phyloP scores from a whole-genome alignment of 2,329 filamentous ascomycete species.

The Calonectria henricotiae region DNA sequence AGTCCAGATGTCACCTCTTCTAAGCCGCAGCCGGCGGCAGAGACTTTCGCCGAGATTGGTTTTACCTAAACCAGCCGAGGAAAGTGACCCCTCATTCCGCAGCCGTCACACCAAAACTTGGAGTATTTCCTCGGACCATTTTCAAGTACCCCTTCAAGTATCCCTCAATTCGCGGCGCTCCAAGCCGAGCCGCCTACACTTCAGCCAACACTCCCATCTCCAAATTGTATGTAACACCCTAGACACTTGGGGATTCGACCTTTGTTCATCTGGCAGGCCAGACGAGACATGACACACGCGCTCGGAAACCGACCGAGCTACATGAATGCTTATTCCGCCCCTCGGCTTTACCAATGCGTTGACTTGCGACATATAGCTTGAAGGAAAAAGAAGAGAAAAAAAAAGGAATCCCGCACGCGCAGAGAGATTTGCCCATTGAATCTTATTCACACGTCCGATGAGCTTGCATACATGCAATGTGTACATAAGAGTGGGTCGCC shows the following conservation, averaged over 20 bases:
- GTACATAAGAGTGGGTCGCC: conserved; percentile 6
- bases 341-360: conserved; percentile 23
- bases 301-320: conserved; percentile 36
- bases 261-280: conserved; percentile 9
- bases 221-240: conserved; percentile 5
- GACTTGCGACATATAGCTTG: neutral
- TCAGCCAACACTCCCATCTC: neutral
- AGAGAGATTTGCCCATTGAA: neutral
- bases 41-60: neutral
- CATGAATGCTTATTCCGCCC: conserved; percentile 1
- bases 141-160: conserved; percentile 2
- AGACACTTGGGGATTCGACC: neutral
- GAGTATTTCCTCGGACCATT: conserved; percentile 29
- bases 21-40: conserved; percentile 24
- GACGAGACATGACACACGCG: neutral
- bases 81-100: neutral
- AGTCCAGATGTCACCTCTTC: neutral
- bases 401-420: neutral
- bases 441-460: neutral
- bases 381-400: neutral
- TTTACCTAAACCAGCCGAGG: conserved; percentile 28
- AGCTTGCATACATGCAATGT: neutral
- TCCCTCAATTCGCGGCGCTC: neutral
- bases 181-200: conserved; percentile 1
- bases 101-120: neutral